Evolutionary conservation across 495 filamentous ascomycete species (phyloP).

Genomic region (Aspergillus affinis): DNA sequence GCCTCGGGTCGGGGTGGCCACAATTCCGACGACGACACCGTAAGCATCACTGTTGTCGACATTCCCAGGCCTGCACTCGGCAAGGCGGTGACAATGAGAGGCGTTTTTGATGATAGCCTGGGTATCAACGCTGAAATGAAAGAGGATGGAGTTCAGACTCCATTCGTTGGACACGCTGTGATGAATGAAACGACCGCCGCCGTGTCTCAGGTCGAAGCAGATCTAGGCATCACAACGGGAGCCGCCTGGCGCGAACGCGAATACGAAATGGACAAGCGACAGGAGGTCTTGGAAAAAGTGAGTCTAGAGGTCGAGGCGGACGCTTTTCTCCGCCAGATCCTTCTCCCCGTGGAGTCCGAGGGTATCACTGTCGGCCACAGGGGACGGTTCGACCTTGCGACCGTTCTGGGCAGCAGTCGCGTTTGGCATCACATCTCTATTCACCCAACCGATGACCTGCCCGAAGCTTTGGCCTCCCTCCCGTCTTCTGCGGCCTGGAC

Average conservation of each 20-base stretch:
- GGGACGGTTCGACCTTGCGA: conserved; percentile 72
- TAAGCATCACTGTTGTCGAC: conserved; percentile 85
- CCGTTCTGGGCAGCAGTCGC: conserved; percentile 71
- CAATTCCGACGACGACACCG: conserved; percentile 72
- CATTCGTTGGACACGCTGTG: conserved; percentile 70
- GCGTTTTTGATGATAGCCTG: conserved; percentile 85
- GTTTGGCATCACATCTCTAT: conserved; percentile 95
- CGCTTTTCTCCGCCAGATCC: conserved; percentile 77
- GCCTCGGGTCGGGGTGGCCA: conserved; percentile 56
- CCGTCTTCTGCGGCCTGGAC: conserved; percentile 77
- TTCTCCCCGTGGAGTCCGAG: conserved; percentile 75
- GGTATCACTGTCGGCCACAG: conserved; percentile 70
- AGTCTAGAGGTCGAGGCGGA: conserved; percentile 77
- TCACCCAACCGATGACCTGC: conserved; percentile 86
- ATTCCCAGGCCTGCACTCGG: conserved; percentile 76
- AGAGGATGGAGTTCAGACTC: conserved; percentile 79
- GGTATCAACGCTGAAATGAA: conserved; percentile 98
- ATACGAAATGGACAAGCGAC: conserved; percentile 74
- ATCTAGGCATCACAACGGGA: conserved; percentile 73
- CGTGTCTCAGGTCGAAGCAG: conserved; percentile 73
- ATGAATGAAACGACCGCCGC: conserved; percentile 81
- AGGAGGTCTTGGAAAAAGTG: conserved; percentile 82
- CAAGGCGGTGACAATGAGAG: conserved; percentile 81
- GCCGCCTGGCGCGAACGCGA: conserved; percentile 68
- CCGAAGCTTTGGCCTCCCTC: conserved; percentile 62